Evolutionary conservation across 495 filamentous ascomycete species (phyloP).

Genomic region (Xylaria venustula): DNA sequence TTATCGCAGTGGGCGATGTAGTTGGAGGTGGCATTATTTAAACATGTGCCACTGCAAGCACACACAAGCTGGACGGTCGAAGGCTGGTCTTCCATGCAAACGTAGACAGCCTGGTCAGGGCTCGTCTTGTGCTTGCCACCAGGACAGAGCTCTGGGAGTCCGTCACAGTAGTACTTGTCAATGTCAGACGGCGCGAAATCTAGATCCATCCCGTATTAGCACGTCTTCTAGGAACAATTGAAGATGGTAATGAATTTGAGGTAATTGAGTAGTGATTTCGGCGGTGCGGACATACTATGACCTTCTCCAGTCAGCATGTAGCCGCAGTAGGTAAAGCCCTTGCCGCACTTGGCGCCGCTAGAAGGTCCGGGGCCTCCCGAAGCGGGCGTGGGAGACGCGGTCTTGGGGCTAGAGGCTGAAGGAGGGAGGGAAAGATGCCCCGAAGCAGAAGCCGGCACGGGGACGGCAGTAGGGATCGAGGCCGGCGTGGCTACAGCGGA

Average conservation of each 20-base stretch:
- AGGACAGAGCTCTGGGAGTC: slow-evolving; percentile 34
- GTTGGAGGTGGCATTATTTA: slow-evolving; percentile 34
- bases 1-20: slow-evolving; percentile 32
- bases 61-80: slow-evolving; percentile 37
- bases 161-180: slow-evolving; percentile 41
- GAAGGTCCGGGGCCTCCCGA: slow-evolving; percentile 11
- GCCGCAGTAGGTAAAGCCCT: slow-evolving; percentile 46
- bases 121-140: slow-evolving; percentile 40
- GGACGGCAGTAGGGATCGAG: not conserved
- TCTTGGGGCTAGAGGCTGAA: not conserved
- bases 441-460: not conserved
- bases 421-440: not conserved
- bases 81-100: slow-evolving; percentile 37
- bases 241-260: not conserved
- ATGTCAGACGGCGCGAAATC: slow-evolving; percentile 39
- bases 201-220: slow-evolving; percentile 12
- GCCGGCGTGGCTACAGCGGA: not conserved
- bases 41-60: slow-evolving; percentile 36
- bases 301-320: slow-evolving; percentile 40
- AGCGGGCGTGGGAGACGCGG: not conserved
- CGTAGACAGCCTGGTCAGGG: slow-evolving; percentile 38
- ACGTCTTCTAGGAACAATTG: not conserved
- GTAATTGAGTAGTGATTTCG: not conserved
- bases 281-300: slow-evolving; percentile 30
- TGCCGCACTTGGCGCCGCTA: slow-evolving; percentile 35